Percentiles rank a stretch among this genome's conserved stretches.
phyloP scores from a whole-genome alignment of 495 filamentous ascomycete species.

The Trichoderma reesei region DNA sequence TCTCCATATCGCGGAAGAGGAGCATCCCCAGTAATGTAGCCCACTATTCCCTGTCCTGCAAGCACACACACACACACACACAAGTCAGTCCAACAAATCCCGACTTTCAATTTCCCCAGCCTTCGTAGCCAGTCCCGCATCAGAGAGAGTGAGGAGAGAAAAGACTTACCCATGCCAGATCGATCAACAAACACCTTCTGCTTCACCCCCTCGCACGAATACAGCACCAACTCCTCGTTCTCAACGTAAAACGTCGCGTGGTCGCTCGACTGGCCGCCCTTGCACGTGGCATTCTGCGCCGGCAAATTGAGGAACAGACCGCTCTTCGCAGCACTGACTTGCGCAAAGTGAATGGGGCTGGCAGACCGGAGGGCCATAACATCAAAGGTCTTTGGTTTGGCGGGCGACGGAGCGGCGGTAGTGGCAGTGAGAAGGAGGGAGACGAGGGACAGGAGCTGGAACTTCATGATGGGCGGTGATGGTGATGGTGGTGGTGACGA shows the following conservation, averaged over 20 bases:
- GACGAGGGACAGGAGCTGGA: conserved; percentile 11
- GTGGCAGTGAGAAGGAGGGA: conserved; percentile 37
- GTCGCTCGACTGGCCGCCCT: conserved; percentile 21
- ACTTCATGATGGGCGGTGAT: conserved; percentile 14
- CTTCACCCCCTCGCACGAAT: conserved; percentile 25
- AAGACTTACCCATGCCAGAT: conserved; percentile 34
- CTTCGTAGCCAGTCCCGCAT: too few relatives aligned
- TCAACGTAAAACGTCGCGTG: conserved; percentile 41
- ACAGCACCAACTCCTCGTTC: conserved; percentile 38
- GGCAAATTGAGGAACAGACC: conserved; percentile 35
- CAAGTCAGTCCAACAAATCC: background rate
- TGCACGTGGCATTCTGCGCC: conserved; percentile 35
- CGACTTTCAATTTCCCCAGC: too few relatives aligned
- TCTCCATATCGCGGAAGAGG: conserved; percentile 30
- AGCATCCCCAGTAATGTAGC: conserved; percentile 37
- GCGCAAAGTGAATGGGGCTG: conserved; percentile 33
- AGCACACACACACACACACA: background rate
- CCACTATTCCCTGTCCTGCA: conserved; percentile 38
- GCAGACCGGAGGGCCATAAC: conserved; percentile 40
- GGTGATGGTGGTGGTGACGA: background rate
- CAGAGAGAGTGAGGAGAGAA: background rate
- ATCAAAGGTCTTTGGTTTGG: conserved; percentile 24
- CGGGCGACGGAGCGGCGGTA: conserved; percentile 20
- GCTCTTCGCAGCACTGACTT: conserved; percentile 32
- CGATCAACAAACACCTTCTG: conserved; percentile 44